Conservation (phyloP, 208 protist genomes). For the Acanthamoeba divionensis region DNA sequence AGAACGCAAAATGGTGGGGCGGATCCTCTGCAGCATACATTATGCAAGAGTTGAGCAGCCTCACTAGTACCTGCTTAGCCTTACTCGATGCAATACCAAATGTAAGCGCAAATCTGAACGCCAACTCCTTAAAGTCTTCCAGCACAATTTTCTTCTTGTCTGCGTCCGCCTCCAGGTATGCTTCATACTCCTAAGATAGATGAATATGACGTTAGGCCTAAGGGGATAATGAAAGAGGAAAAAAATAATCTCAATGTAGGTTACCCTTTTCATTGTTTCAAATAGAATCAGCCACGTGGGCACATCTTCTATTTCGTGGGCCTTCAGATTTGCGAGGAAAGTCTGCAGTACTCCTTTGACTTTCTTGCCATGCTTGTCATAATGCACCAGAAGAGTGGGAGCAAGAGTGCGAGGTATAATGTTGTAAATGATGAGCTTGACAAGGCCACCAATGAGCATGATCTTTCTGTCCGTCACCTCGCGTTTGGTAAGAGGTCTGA, state of each 20-base stretch:
- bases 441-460: not conserved
- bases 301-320: not conserved
- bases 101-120: not conserved
- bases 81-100: not conserved
- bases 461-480: not conserved
- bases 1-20: not conserved
- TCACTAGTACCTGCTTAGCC: not conserved
- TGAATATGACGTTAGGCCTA: too few species aligned
- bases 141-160: not conserved
- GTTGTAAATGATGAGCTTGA: conserved; percentile 40
- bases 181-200: not conserved
- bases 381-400: not conserved
- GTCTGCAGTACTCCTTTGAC: not conserved
- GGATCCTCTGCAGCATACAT: conserved; percentile 30
- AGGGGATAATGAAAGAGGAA: too few species aligned
- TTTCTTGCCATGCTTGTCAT: not conserved
- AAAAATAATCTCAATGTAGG: not conserved
- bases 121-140: conserved; percentile 26
- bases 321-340: conserved; percentile 11
- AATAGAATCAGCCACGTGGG: not conserved
- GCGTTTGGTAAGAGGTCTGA: not conserved
- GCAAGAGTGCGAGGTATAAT: conserved; percentile 1
- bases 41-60: conserved; percentile 24
- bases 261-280: conserved; percentile 10
- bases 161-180: not conserved